Base-by-base conservation (phyloP, 139 green algal species). In the Chlamydomonas incerta region DNA sequence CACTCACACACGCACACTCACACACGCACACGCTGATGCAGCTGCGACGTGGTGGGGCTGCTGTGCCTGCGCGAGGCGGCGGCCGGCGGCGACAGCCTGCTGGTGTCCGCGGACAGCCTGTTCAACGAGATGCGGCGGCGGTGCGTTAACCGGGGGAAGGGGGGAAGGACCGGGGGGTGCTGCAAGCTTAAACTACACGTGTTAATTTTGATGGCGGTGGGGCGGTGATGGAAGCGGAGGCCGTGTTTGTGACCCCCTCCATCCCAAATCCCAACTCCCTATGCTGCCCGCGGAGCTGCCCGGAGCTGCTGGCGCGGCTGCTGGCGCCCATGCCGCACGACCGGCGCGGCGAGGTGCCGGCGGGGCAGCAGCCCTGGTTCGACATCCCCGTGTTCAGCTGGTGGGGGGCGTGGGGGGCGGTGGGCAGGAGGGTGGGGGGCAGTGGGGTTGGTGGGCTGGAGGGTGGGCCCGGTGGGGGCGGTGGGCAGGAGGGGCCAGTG, bases 351-450 rank as follows among this genome's bases (percentile, higher is more conserved):
- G 79, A 85, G 66, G 79, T 85, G 63, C 79, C 79, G 63, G 66
- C 28, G 31, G 79, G 79, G 65, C 47, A 75, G 66, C 79, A 31
- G 79, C 79, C 79, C 20, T 85, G 73, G 37, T 85, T 85, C 26
- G 66, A 85, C 65, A 75, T 85, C 24, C 79, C 79, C 66, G 79
- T 85, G 10, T 85, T 76, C 79, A 85, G 63, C 79, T 85, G 79
- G 79, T 85, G 28, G 26, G 26, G 24, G 14, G 33, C 29, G 18
- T 6, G 67, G 34, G 33, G 34, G 33, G 34, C 33, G 17, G 14
- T 14, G 33, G 28, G 15, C 33, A 14, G 35, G 35, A 17, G 20
- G 68, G 35, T 15, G 68, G 34, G 68, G 33, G 31, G 35, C 31
- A 10, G 66, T n/a, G 63, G 26, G 2, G 63, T 5, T 63, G 57